Percentiles rank a stretch among this genome's conserved stretches.
phyloP scores from a whole-genome alignment of 179 eudicot genomes.

The Dionaea muscipula region DNA sequence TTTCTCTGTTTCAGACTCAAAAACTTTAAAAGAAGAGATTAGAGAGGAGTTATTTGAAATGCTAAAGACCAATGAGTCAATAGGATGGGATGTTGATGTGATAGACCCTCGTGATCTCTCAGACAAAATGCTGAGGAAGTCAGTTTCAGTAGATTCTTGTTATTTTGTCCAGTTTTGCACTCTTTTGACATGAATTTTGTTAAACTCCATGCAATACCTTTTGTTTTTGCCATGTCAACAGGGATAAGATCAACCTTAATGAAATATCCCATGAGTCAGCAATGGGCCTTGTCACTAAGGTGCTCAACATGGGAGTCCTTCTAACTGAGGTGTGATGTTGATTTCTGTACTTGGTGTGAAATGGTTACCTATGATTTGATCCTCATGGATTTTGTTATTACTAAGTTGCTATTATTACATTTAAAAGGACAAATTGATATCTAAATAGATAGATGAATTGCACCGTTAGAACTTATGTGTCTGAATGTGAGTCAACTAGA shows the following conservation, averaged over 20 bases:
- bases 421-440: too few relatives aligned
- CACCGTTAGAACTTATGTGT: too few relatives aligned
- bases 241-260: constrained; percentile 80
- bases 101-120: constrained; percentile 90
- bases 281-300: constrained; percentile 69
- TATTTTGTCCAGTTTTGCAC: constrained; percentile 1
- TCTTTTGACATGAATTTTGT: background rate
- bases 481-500: too few relatives aligned
- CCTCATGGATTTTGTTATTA: background rate
- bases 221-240: constrained; percentile 16
- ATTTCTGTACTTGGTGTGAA: background rate
- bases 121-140: constrained; percentile 89
- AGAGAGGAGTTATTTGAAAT: constrained; percentile 85
- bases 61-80: constrained; percentile 63
- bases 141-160: constrained; percentile 15
- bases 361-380: background rate
- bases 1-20: constrained; percentile 50
- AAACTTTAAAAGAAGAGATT: constrained; percentile 87
- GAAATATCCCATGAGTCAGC: constrained; percentile 94
- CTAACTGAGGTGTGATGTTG: constrained; percentile 56
- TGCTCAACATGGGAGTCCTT: constrained; percentile 63
- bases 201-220: constrained; percentile 3
- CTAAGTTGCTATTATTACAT: too few relatives aligned
- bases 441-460: too few relatives aligned
- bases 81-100: constrained; percentile 95